Evolutionary conservation across 2,329 filamentous ascomycete species (phyloP).

Genomic region (Fusarium sp.): DNA sequence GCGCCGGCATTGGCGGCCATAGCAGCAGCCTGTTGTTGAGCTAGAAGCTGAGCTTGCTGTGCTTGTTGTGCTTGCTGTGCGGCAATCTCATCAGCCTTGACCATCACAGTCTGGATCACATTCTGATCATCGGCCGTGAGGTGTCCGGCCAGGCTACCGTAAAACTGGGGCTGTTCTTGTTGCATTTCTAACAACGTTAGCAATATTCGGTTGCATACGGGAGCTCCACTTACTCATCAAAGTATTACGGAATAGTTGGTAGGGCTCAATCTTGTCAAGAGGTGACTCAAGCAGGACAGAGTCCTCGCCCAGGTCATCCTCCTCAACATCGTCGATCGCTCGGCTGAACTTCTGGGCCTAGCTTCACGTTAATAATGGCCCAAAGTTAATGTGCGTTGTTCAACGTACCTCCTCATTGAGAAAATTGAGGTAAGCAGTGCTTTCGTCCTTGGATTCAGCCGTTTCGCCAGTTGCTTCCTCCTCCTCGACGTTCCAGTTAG

Average conservation of each 20-base stretch:
- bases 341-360: conserved; percentile 88
- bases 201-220: not conserved
- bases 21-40: conserved; percentile 49
- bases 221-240: conserved; percentile 78
- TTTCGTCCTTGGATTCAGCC: conserved; percentile 86
- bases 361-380: conserved; percentile 41
- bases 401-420: conserved; percentile 84
- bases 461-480: conserved; percentile 77
- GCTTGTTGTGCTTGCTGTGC: conserved; percentile 49
- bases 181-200: conserved; percentile 77
- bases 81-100: conserved; percentile 66
- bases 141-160: conserved; percentile 83
- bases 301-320: conserved; percentile 93
- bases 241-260: conserved; percentile 87
- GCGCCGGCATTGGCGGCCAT: conserved; percentile 39
- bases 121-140: conserved; percentile 85
- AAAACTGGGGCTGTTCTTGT: conserved; percentile 91
- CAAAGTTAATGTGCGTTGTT: not conserved
- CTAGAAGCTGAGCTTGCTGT: conserved; percentile 49
- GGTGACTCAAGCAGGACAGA: conserved; percentile 94
- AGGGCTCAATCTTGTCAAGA: conserved; percentile 95
- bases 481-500: conserved; percentile 83
- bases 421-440: conserved; percentile 95
- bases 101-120: conserved; percentile 84
- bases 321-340: conserved; percentile 77